phyloP scores from a whole-genome alignment of 2,329 filamentous ascomycete species.

The Neoascochyta sp. region DNA sequence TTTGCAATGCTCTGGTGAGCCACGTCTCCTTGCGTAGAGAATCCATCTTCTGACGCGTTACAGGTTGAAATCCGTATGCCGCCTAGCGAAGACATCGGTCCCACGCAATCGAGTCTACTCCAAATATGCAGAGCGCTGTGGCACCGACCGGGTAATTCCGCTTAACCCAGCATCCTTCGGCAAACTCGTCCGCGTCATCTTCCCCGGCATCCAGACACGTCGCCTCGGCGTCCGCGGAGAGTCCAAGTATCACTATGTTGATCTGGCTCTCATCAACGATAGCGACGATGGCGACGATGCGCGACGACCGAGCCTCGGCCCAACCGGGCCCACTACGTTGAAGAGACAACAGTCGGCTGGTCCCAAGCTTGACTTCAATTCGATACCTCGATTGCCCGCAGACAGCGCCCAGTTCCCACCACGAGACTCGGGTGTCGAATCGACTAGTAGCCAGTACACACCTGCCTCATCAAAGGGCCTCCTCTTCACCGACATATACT shows the following conservation, averaged over 20 bases:
- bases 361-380: constrained; percentile 37
- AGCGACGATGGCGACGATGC: constrained; percentile 26
- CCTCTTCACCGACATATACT: constrained; percentile 48
- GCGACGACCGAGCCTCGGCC: constrained; percentile 18
- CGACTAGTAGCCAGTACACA: constrained; percentile 28
- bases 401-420: constrained; percentile 49
- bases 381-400: constrained; percentile 45
- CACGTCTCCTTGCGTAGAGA: not conserved
- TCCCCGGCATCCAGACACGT: constrained; percentile 89
- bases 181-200: constrained; percentile 93
- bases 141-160: constrained; percentile 88
- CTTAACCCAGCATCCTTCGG: constrained; percentile 96
- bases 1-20: constrained; percentile 85
- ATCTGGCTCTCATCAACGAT: constrained; percentile 51
- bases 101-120: constrained; percentile 91
- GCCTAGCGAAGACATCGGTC: constrained; percentile 75
- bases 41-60: constrained; percentile 23
- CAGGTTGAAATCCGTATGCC: constrained; percentile 71
- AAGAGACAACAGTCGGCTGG: constrained; percentile 34
- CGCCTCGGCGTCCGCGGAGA: constrained; percentile 89
- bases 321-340: constrained; percentile 20
- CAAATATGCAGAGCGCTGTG: constrained; percentile 89
- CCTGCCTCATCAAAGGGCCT: constrained; percentile 43
- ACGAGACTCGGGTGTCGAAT: constrained; percentile 24
- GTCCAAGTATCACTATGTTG: constrained; percentile 93